Evolutionary conservation across 306 rosid species (phyloP).

Genomic region (Acacia acuminata): DNA sequence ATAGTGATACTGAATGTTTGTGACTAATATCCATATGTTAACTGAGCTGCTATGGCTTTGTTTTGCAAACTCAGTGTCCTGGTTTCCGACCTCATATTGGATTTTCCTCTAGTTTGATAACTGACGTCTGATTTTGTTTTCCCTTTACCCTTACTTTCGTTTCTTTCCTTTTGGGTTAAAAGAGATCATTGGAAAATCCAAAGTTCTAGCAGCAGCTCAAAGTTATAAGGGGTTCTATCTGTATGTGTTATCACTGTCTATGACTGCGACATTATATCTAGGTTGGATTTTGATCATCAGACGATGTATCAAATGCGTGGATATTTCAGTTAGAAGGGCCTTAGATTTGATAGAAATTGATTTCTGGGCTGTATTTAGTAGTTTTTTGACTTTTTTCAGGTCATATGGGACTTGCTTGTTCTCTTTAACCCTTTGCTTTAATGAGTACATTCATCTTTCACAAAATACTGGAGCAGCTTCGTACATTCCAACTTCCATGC

Average conservation of each 20-base stretch:
- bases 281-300: constrained; percentile 31
- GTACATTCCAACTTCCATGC: constrained; percentile 9
- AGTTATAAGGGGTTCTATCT: not conserved
- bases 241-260: not conserved
- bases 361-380: constrained; percentile 35
- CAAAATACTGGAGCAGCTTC: not conserved
- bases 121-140: not conserved
- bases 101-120: not conserved
- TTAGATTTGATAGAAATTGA: constrained; percentile 57
- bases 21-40: not conserved
- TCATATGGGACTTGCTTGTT: constrained; percentile 14
- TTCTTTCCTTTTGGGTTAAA: constrained; percentile 1
- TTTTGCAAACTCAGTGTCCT: constrained; percentile 3
- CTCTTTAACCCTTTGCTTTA: constrained; percentile 12
- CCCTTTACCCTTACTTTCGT: not conserved
- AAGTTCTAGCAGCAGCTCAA: not conserved
- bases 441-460: constrained; percentile 11
- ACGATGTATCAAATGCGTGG: constrained; percentile 57
- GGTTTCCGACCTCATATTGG: not conserved
- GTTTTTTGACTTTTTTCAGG: not conserved
- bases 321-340: constrained; percentile 84
- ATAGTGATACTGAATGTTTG: constrained; percentile 13
- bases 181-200: not conserved
- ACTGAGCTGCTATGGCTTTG: constrained; percentile 19
- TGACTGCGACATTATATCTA: constrained; percentile 5